Base-by-base conservation (phyloP, 495 filamentous ascomycete genomes). In the Hypomontagnella submonticulosa region DNA sequence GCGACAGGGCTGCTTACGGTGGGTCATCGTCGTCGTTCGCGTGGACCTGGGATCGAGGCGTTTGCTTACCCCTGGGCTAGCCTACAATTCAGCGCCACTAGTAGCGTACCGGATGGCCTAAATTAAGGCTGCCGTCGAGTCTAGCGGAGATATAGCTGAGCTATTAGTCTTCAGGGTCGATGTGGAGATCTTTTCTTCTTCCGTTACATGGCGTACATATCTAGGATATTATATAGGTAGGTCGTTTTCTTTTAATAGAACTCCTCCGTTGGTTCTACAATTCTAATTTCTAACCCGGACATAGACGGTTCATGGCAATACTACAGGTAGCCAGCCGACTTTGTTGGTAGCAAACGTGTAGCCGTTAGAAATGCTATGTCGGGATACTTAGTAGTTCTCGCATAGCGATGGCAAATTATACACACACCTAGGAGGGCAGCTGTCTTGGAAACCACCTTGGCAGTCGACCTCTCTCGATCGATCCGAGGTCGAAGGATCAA, bases 401-500 rank as follows among this genome's bases (percentile, higher is more conserved):
- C 23, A 27, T 27, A 27, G 23, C 23, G 23, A 27, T 3, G 23
- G 23, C 23, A 27, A 27, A 27, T 27, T 27, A 27, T 27, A 27
- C 23, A 27, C 23, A 27, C 23, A 50, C 47, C 32, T 50, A 50
- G n/a, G 30, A 20, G 23, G 47, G 47, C 47, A 50, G 30, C 47
- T 50, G 47, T 30, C 15, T 19, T 33, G 32, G 33, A 9, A 37
- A 18, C 4, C 0, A 23, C 27, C 18, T 16, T 49, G 18, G 58
- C 27, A 33, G 42, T 6, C 19, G 33, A 48, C 51, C 50, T 49
- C 37, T 50, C 48, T 57, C 42, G 54, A 54, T 63, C 49, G 59
- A 40, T 53, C 38, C 48, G 41, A 53, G 55, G 32, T 19, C 53
- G 58, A 63, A 68, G 65, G 65, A 68, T 63, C 49, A 58, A 62